phyloP scores from a whole-genome alignment of 2,329 filamentous ascomycete species.

The Beauveria sp. region DNA sequence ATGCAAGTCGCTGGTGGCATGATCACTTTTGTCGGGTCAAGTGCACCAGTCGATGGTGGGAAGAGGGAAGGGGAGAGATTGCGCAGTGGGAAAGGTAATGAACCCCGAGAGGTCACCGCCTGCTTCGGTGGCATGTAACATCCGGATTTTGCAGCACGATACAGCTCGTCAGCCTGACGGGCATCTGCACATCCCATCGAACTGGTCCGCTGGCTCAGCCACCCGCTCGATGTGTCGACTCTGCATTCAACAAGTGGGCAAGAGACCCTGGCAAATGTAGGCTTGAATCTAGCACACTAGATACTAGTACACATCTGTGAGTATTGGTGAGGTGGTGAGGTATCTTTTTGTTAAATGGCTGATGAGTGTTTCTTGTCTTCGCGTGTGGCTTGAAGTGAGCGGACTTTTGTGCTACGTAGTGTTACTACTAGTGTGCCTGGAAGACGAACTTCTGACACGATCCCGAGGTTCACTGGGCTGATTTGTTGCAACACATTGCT shows the following conservation, averaged over 20 bases:
- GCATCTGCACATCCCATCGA: neutral
- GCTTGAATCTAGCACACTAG: neutral
- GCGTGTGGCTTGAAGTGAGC: neutral
- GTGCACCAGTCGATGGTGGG: neutral
- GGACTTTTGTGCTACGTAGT: neutral
- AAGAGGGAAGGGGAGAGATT: neutral
- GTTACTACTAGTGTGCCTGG: neutral
- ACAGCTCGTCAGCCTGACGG: neutral
- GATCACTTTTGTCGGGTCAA: neutral
- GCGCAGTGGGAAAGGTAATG: neutral
- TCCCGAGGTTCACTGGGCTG: no score
- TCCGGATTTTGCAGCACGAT: neutral
- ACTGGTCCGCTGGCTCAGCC: neutral
- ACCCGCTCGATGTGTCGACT: neutral
- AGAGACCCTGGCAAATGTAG: neutral
- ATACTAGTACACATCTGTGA: neutral
- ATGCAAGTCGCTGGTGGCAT: no score
- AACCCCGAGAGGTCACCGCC: neutral
- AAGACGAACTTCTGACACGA: neutral
- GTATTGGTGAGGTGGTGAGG: neutral
- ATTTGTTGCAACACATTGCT: no score
- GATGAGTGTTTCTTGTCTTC: neutral
- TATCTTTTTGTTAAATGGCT: neutral
- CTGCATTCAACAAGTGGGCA: neutral
- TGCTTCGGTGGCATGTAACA: neutral